Conservation (phyloP, 2,329 filamentous ascomycete species). For the Diplodia scrobiculata region DNA sequence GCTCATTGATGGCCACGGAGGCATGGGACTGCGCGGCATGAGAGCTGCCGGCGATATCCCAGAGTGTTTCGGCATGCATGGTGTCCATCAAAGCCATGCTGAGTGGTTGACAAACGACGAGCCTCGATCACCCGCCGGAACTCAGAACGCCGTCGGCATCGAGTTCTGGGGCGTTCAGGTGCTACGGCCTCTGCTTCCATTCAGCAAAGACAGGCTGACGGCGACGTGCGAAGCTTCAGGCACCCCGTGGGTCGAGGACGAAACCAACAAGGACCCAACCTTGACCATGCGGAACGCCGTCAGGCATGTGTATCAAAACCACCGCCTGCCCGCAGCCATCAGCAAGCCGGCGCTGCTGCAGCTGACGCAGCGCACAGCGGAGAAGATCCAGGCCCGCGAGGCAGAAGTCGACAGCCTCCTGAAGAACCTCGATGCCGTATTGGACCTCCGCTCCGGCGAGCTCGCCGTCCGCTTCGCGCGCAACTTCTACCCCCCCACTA, state of each 20-base stretch:
- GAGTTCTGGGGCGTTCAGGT: constrained; percentile 68
- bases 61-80: constrained; percentile 75
- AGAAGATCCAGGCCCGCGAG: constrained; percentile 55
- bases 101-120: constrained; percentile 10
- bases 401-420: constrained; percentile 60
- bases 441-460: constrained; percentile 45
- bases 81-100: constrained; percentile 56
- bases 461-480: constrained; percentile 40
- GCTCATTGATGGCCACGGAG: constrained; percentile 65
- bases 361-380: constrained; percentile 51
- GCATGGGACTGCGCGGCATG: constrained; percentile 74
- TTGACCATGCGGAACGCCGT: constrained; percentile 81
- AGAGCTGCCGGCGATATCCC: constrained; percentile 68
- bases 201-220: constrained; percentile 72
- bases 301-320: constrained; percentile 62
- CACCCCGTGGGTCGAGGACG: constrained; percentile 79
- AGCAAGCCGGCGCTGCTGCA: constrained; percentile 64
- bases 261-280: constrained; percentile 75
- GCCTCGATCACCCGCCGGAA: constrained; percentile 37
- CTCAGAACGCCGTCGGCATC: constrained; percentile 42
- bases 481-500: constrained; percentile 32
- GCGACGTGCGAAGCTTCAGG: constrained; percentile 70
- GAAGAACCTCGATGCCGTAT: constrained; percentile 46
- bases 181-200: constrained; percentile 69
- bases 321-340: constrained; percentile 69